phyloP scores from a whole-genome alignment of 2,329 filamentous ascomycete genomes.

The Mycosphaerella arachidis region DNA sequence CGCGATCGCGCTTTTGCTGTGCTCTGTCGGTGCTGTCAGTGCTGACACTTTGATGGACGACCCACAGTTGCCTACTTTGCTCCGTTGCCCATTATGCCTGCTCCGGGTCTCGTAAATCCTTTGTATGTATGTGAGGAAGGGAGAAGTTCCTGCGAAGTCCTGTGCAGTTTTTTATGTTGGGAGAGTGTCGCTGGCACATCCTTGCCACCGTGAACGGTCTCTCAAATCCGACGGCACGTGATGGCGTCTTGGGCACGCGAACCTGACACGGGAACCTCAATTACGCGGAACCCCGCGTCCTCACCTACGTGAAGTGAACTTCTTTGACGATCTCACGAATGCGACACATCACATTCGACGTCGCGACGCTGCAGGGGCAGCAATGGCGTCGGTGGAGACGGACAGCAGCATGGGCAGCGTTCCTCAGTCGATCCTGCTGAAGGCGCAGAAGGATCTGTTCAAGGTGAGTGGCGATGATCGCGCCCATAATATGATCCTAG shows the following conservation, averaged over 20 bases:
- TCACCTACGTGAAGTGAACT: not conserved
- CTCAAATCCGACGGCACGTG: not conserved
- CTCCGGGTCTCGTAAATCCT: not conserved
- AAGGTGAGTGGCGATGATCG: conserved; percentile 16
- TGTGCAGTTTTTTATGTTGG: not conserved
- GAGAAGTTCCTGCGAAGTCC: not conserved
- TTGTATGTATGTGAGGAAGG: not conserved
- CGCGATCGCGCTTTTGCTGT: conserved; percentile 3
- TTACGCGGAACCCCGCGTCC: not conserved
- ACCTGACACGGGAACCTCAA: not conserved
- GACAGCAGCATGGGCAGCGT: conserved; percentile 25
- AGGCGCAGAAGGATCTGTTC: conserved; percentile 18
- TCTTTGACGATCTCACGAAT: not conserved
- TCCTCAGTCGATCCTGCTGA: conserved; percentile 16
- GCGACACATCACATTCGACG: conserved; percentile 2
- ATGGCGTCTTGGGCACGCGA: not conserved
- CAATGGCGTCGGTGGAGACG: conserved; percentile 25
- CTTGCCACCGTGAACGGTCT: not conserved
- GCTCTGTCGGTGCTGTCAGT: not conserved
- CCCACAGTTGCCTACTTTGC: not conserved
- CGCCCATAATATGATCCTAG: conserved; percentile 19
- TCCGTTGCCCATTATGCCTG: not conserved
- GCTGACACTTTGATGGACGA: not conserved
- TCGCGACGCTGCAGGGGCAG: not conserved
- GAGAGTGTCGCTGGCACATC: not conserved